Evolutionary conservation across 1,284 basidiomycete genomes (phyloP).

Genomic region (Trichosporon asahii): DNA sequence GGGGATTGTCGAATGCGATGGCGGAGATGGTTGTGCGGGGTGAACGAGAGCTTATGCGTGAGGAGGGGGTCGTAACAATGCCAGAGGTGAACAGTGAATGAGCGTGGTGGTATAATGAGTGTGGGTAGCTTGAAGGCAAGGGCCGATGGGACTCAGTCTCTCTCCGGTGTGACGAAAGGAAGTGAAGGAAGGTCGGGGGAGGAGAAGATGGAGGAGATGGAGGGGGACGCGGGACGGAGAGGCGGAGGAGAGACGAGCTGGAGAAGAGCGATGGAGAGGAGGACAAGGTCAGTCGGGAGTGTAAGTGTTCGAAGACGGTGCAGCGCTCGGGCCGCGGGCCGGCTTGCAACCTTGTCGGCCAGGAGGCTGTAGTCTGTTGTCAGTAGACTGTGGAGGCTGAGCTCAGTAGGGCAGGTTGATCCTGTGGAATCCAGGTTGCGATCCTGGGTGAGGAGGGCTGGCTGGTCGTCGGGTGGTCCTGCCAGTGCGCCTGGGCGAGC

Average conservation of each 20-base stretch:
- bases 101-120: conserved; percentile 12
- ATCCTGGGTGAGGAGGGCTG: background rate
- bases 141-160: background rate
- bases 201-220: background rate
- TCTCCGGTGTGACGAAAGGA: background rate
- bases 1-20: background rate
- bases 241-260: background rate
- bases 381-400: background rate
- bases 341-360: background rate
- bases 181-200: background rate
- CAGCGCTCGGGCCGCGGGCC: conserved; percentile 1
- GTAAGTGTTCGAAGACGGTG: conserved; percentile 1
- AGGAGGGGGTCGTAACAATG: background rate
- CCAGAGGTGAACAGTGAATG: background rate
- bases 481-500: background rate
- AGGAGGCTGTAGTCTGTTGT: background rate
- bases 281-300: background rate
- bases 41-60: background rate
- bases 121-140: background rate
- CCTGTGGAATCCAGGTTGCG: background rate
- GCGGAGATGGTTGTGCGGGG: background rate
- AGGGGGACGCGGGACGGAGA: background rate
- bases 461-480: background rate
- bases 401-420: background rate
- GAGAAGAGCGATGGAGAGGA: background rate